phyloP scores from a whole-genome alignment of 148 eudicot species.

The Agrostemma githago region DNA sequence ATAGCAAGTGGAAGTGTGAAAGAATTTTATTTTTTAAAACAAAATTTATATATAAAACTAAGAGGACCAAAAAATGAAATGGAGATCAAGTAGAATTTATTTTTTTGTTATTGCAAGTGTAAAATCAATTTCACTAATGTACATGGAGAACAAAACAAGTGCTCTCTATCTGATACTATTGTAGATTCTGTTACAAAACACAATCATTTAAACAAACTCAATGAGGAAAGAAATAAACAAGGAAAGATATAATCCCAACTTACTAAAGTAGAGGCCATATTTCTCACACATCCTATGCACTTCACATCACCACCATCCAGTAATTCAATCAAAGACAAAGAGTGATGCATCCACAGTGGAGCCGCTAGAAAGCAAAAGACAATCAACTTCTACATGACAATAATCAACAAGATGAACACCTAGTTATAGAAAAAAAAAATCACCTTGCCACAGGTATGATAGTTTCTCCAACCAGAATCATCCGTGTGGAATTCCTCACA shows the following conservation, averaged over 20 bases:
- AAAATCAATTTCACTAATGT: neutral
- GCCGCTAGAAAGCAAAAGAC: slow-evolving; percentile 48
- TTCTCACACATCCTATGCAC: slow-evolving; percentile 58
- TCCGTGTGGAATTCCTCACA: slow-evolving; percentile 74
- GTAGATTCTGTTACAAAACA: neutral
- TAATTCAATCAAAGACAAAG: slow-evolving; percentile 65
- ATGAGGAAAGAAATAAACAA: too few relatives aligned
- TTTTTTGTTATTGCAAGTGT: neutral
- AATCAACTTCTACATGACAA: slow-evolving; percentile 19
- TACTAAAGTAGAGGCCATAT: slow-evolving; percentile 44
- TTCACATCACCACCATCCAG: slow-evolving; percentile 83
- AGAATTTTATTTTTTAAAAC: neutral
- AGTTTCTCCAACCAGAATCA: slow-evolving; percentile 96
- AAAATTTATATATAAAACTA: too few relatives aligned
- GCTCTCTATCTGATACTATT: neutral
- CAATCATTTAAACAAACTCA: neutral
- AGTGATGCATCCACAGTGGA: slow-evolving; percentile 99
- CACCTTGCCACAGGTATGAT: slow-evolving; percentile 79
- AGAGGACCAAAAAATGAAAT: neutral
- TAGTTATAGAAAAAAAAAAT: slow-evolving; percentile 13
- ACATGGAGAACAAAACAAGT: neutral
- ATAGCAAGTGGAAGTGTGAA: neutral
- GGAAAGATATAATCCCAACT: slow-evolving; percentile 32
- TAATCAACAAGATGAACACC: slow-evolving; percentile 16
- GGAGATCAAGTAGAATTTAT: neutral